phyloP scores from a whole-genome alignment of 169 alveolate species.

The Eimeria tenella region DNA sequence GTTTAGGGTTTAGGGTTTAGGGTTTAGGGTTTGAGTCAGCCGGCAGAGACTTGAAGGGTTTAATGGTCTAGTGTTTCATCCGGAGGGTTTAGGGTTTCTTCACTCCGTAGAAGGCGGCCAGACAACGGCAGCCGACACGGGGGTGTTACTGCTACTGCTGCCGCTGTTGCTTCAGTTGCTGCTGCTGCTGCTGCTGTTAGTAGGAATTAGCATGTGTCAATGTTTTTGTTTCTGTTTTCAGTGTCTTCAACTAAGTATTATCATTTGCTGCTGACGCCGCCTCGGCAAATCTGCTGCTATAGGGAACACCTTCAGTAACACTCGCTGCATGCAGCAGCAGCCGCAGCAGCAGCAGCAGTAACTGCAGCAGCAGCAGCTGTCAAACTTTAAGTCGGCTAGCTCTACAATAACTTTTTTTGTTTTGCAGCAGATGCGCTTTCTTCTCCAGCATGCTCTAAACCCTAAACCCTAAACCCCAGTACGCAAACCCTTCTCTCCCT shows the following conservation, averaged over 20 bases:
- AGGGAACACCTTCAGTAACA: not conserved
- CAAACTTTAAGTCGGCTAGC: not conserved
- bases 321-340: not conserved
- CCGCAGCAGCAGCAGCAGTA: conserved; percentile 3
- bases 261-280: not conserved
- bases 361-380: not conserved
- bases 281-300: not conserved
- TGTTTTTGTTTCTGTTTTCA: too few relatives aligned
- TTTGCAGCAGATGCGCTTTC: not conserved
- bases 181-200: too few relatives aligned
- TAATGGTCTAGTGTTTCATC: not conserved
- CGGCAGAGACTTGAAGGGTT: not conserved
- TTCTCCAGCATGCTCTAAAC: not conserved
- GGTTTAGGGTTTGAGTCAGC: not conserved
- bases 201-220: too few relatives aligned
- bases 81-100: not conserved
- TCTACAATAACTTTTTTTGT: not conserved
- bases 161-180: not conserved
- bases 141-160: conserved; percentile 4
- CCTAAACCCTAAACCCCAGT: not conserved
- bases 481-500: not conserved
- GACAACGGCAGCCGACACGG: conserved; percentile 17
- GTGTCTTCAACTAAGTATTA: too few relatives aligned
- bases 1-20: not conserved
- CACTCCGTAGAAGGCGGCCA: too few relatives aligned